Conservation (phyloP, 495 filamentous ascomycete species). For the Penicillium steckii region DNA sequence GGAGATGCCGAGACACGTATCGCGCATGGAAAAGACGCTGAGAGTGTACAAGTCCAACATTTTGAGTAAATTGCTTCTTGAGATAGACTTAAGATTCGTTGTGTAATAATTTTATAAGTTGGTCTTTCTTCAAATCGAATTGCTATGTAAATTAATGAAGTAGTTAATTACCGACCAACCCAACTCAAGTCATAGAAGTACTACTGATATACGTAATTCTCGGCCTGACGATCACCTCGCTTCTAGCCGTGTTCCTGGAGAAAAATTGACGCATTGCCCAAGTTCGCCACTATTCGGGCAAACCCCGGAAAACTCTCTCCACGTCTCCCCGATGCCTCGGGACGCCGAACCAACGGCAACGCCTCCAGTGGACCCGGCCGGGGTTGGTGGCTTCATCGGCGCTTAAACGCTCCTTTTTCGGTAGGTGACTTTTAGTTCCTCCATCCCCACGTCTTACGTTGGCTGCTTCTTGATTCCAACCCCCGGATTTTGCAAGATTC, state of each 20-base stretch:
- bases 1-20: slow-evolving; percentile 26
- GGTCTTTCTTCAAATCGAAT: background rate
- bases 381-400: slow-evolving; percentile 1
- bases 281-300: slow-evolving; percentile 1
- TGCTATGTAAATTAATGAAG: background rate
- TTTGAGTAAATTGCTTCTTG: slow-evolving; percentile 18
- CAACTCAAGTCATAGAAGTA: background rate
- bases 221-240: background rate
- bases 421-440: slow-evolving; percentile 14
- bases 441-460: slow-evolving; percentile 6
- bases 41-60: slow-evolving; percentile 22
- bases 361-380: background rate
- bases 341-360: slow-evolving; percentile 5
- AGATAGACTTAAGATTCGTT: no score
- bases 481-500: slow-evolving; percentile 3
- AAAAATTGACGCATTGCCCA: background rate
- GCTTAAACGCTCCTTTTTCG: slow-evolving; percentile 20
- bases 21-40: slow-evolving; percentile 19
- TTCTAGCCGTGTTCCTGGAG: background rate
- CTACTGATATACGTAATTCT: background rate
- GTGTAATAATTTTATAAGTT: background rate
- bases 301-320: slow-evolving; percentile 7
- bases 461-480: background rate
- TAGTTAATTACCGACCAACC: background rate
- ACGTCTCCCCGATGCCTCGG: slow-evolving; percentile 5